Base-by-base conservation (phyloP, 2,329 filamentous ascomycete species). In the Alternaria arbusti region DNA sequence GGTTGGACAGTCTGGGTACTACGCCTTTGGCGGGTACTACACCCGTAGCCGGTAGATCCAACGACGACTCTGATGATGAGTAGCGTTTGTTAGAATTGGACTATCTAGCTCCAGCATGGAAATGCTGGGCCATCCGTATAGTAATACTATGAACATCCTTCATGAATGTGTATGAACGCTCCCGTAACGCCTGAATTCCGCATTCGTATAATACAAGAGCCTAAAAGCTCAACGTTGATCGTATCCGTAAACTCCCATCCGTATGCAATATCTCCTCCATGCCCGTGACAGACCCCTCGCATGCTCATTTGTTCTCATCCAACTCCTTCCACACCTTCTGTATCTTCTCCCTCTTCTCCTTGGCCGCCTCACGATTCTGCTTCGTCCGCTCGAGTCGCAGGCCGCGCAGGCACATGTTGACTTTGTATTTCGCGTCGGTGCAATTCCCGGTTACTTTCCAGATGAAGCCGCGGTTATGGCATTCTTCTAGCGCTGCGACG, bases 401-500 rank as follows among this genome's bases (percentile, higher is more conserved):
- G 40, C 87, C 89, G 67, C 92, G 89, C 56, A 99, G 86, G 78
- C 96, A 99, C 76, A 88, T 87, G 82, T 92, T 96, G 72, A 99
- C 92, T 61, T 93, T 85, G 45, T 88, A 86, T 81, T 99, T 99
- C 66, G 91, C 87, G 44, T 90, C 87, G 80, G 93, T 98, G 87
- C 96, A 99, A 85, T 91, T 93, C 60, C 96, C 96, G 65, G 93
- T 84, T 2, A 92, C 90, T 82, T 97, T 97, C 88, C 92, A 94
- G 61, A 99, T 82, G 82, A 99, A 99, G 58, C 96, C 96, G 63
- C 87, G 88, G 30, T 92, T 91, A 78, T 99, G 96, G 84, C 96
- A 99, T 84, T 97, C 93, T 76, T 98, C 96, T 71, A 99, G 92
- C 51, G 92, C 91, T 54, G 86, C 90, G 89, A 98, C 97, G 79